Percentiles rank a stretch among this genome's conserved stretches.
Conservation (phyloP, 805 yeast genomes). For the Ogataea glucozyma region DNA sequence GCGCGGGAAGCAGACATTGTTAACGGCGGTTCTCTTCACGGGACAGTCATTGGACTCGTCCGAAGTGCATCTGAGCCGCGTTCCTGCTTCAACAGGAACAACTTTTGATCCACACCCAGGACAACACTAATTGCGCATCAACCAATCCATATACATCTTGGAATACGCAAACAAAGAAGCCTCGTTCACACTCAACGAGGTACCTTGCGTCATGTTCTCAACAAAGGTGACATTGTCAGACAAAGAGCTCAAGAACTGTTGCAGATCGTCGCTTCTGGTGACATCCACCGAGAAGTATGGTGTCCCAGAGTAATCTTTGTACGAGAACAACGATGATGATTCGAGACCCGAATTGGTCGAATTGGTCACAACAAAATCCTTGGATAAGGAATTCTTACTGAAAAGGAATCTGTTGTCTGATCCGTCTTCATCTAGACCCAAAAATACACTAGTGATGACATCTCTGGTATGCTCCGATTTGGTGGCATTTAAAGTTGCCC, state of each 20-base stretch:
- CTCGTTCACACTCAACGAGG: slow-evolving; percentile 39
- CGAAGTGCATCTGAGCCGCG: slow-evolving; percentile 50
- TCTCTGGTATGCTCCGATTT: slow-evolving; percentile 15
- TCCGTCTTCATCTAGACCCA: slow-evolving; percentile 50
- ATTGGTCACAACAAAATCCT: slow-evolving; percentile 13
- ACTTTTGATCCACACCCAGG: slow-evolving; percentile 80
- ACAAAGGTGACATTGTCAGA: slow-evolving; percentile 7
- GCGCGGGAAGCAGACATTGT: slow-evolving; percentile 86
- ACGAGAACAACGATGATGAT: slow-evolving; percentile 10
- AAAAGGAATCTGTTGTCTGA: slow-evolving; percentile 21
- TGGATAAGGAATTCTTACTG: slow-evolving; percentile 22
- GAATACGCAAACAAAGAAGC: slow-evolving; percentile 79
- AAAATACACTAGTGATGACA: slow-evolving; percentile 39
- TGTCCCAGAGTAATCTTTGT: slow-evolving; percentile 53
- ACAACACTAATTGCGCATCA: slow-evolving; percentile 69
- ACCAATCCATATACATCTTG: slow-evolving; percentile 84
- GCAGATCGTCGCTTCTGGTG: slow-evolving; percentile 30
- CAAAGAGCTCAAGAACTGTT: slow-evolving; percentile 13
- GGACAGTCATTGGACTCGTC: slow-evolving; percentile 26
- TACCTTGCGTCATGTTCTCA: slow-evolving; percentile 22
- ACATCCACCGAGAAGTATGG: slow-evolving; percentile 69
- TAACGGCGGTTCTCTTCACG: slow-evolving; percentile 48
- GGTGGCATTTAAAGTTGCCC: slow-evolving; percentile 26
- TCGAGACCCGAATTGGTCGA: slow-evolving; percentile 2
- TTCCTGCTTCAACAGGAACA: slow-evolving; percentile 67